Evolutionary conservation across 2,329 filamentous ascomycete species (phyloP).

Genomic region (Aureobasidium sp.): DNA sequence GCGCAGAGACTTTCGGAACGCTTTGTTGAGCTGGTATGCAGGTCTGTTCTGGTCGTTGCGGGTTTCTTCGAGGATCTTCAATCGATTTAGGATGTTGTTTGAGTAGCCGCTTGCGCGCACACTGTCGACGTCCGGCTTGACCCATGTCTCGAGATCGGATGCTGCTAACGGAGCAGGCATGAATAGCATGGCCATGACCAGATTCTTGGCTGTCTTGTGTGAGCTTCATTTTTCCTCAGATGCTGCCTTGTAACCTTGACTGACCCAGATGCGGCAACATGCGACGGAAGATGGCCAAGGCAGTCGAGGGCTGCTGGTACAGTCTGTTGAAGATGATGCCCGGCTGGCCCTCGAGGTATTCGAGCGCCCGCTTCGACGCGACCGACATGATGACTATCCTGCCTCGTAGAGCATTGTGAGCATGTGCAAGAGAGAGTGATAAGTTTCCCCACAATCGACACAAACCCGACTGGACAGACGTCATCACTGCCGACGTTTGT

Average conservation of each 20-base stretch:
- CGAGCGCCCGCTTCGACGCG: slow-evolving; percentile 58
- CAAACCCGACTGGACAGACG: background rate
- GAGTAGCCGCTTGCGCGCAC: slow-evolving; percentile 66
- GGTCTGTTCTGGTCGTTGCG: slow-evolving; percentile 50
- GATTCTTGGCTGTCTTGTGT: slow-evolving; percentile 63
- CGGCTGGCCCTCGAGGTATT: slow-evolving; percentile 87
- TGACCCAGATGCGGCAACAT: slow-evolving; percentile 88
- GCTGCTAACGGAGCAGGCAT: slow-evolving; percentile 71
- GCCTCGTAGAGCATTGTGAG: slow-evolving; percentile 9
- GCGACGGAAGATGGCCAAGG: slow-evolving; percentile 89
- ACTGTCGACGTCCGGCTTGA: slow-evolving; percentile 51
- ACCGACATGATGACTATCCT: slow-evolving; percentile 36
- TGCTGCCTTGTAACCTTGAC: slow-evolving; percentile 18
- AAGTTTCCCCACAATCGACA: background rate
- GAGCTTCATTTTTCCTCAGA: background rate
- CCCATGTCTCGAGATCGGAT: slow-evolving; percentile 78
- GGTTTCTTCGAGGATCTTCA: slow-evolving; percentile 70
- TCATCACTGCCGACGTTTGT: slow-evolving; percentile 1
- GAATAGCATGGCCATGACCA: slow-evolving; percentile 94
- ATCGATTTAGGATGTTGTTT: slow-evolving; percentile 66
- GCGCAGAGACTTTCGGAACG: slow-evolving; percentile 76
- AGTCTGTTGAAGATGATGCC: slow-evolving; percentile 84
- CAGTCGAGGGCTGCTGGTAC: slow-evolving; percentile 92
- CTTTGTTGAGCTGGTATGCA: slow-evolving; percentile 67
- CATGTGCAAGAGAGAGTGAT: background rate